Percentiles rank a stretch among this genome's conserved stretches.
Evolutionary conservation across 2,329 filamentous ascomycete species (phyloP).

Genomic region (Cercospora zeae-maydis): DNA sequence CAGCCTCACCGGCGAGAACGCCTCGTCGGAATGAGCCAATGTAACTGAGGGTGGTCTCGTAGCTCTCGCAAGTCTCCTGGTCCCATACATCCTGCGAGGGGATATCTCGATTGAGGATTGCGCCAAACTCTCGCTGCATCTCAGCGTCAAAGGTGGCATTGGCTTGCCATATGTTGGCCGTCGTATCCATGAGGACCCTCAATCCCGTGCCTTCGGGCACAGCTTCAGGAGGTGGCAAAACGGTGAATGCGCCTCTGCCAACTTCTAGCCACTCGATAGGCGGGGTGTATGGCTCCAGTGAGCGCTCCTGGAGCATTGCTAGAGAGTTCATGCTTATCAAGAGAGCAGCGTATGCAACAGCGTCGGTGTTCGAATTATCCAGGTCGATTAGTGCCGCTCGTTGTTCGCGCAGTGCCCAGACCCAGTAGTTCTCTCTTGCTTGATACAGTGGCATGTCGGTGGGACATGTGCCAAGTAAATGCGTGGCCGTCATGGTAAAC

Average conservation of each 20-base stretch:
- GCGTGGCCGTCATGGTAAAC: slow-evolving; percentile 28
- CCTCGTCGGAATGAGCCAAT: slow-evolving; percentile 30
- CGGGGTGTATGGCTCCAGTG: slow-evolving; percentile 29
- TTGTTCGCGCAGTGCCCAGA: slow-evolving; percentile 32
- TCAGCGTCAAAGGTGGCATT: slow-evolving; percentile 22
- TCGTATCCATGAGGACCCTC: slow-evolving; percentile 27
- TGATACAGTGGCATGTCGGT: slow-evolving; percentile 21
- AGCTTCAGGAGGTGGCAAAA: slow-evolving; percentile 27
- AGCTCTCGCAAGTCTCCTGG: slow-evolving; percentile 27
- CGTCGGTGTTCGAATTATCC: slow-evolving; percentile 30
- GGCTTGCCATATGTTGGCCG: slow-evolving; percentile 25
- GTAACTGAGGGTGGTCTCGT: slow-evolving; percentile 32
- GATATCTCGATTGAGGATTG: slow-evolving; percentile 26
- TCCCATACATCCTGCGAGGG: slow-evolving; percentile 22
- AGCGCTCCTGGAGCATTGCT: slow-evolving; percentile 31
- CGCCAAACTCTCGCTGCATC: slow-evolving; percentile 25
- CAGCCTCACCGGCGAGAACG: slow-evolving; percentile 26
- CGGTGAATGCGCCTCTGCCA: slow-evolving; percentile 28
- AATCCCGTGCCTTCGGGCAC: slow-evolving; percentile 25
- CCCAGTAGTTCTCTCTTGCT: slow-evolving; percentile 27
- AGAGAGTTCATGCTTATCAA: slow-evolving; percentile 33
- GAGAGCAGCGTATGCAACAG: slow-evolving; percentile 31
- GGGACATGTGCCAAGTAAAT: slow-evolving; percentile 21
- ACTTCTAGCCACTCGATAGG: slow-evolving; percentile 37
- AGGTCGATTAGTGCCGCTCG: slow-evolving; percentile 28